Base-by-base conservation (phyloP, 129 eudicot genomes). In the Flaveria bidentis region DNA sequence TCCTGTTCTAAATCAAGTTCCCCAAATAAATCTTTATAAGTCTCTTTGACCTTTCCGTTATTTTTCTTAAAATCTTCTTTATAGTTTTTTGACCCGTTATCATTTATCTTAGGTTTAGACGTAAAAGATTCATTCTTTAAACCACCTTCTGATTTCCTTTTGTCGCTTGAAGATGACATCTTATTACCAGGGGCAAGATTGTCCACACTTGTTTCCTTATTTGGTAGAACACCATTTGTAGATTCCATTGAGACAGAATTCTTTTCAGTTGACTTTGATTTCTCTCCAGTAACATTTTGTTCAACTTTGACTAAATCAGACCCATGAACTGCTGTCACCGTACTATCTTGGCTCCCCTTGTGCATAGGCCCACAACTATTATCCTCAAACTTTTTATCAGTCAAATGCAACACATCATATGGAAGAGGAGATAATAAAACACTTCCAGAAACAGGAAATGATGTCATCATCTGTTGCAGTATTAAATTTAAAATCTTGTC, bases 391-490 rank as follows among this genome's bases (percentile, higher is more conserved):
- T 81, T 84, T 74, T 82, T 93, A 70, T 95, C 90, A 9, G 72
- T 78, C 78, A 89, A 83, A 50, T 58, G 73, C 36, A 83, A 75
- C 15, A 89, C 56, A 71, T 84, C 88, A 28, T 88, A 82, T 0
- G 90, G 82, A 47, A 95, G 92, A 68, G 99, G 99, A 69, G 99
- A 91, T 76, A 95, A 70, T 64, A 93, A 80, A 57, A 51, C 82
- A 67, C 80, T 80, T 58, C 89, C 91, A 30, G 23, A 55, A 67
- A 86, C 68, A 10, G 93, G 92, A 78, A 63, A 84, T 15, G 96
- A 86, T 69, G 99, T 95, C 99, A 95, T 91, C 50, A 91, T 87
- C 99, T 95, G 95, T 79, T 69, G 73, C 72, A 74, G 46, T 60
- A 72, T 28, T 20, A 45, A 78, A 36, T 55, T 71, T 50, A 44